Conservation (phyloP, 495 filamentous ascomycete genomes). For the Cryomyces minteri region DNA sequence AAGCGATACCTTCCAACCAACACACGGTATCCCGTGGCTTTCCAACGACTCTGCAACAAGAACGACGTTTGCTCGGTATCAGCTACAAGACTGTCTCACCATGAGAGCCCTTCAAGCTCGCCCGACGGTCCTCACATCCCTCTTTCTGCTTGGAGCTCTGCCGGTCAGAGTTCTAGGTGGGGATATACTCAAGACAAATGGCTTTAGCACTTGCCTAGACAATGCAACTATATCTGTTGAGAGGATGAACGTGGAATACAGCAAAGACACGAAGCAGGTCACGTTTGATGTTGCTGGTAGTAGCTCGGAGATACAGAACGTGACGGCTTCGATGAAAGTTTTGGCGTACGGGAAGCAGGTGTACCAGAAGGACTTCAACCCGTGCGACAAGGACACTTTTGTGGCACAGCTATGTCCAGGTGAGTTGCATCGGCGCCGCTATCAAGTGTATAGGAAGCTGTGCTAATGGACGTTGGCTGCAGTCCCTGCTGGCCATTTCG, state of each 20-base stretch:
- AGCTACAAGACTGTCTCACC: neutral
- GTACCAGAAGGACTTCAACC: conserved; percentile 66
- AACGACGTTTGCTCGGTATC: no score
- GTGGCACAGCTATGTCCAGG: conserved; percentile 67
- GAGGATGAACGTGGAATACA: conserved; percentile 59
- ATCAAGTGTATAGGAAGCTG: conserved; percentile 9
- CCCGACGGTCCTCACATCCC: conserved; percentile 5
- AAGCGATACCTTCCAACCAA: no score
- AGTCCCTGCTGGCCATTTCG: conserved; percentile 61
- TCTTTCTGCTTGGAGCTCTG: conserved; percentile 20
- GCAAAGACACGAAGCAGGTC: conserved; percentile 49
- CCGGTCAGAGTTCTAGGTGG: conserved; percentile 31
- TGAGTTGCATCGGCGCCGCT: conserved; percentile 22
- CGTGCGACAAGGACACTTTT: conserved; percentile 47
- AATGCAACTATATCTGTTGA: conserved; percentile 52
- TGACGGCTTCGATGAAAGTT: conserved; percentile 60
- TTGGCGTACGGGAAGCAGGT: conserved; percentile 74
- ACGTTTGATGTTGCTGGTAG: conserved; percentile 71
- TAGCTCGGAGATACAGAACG: conserved; percentile 56
- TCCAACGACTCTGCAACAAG: no score
- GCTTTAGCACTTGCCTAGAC: conserved; percentile 57
- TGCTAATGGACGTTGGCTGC: neutral
- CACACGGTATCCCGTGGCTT: no score
- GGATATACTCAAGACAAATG: conserved; percentile 61
- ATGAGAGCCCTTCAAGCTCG: neutral